Conservation (phyloP, 345 rosid species). For the Passiflora organensis region DNA sequence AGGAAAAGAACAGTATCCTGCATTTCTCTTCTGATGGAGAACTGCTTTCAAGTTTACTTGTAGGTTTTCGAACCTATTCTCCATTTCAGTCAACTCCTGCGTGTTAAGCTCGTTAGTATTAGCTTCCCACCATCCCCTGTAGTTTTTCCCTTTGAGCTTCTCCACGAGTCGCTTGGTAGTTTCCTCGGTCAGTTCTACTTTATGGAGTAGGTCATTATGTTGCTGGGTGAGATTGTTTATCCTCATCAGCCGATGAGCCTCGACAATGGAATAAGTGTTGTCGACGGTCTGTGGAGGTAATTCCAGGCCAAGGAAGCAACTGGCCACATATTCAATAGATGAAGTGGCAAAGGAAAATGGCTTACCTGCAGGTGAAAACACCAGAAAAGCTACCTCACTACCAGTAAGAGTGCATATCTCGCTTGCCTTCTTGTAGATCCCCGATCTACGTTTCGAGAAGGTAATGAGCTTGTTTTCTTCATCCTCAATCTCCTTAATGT, state of each 20-base stretch:
- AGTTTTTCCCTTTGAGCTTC: not conserved
- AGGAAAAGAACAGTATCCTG: not conserved
- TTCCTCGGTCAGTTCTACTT: constrained; percentile 18
- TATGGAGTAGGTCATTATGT: not conserved
- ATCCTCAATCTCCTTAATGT: constrained; percentile 13
- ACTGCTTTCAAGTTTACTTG: not conserved
- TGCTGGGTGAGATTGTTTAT: constrained; percentile 16
- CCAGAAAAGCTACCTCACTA: constrained; percentile 2
- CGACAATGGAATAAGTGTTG: constrained; percentile 16
- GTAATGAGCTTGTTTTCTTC: constrained; percentile 11
- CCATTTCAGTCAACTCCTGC: not conserved
- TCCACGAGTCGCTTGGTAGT: constrained; percentile 2
- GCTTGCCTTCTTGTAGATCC: constrained; percentile 38
- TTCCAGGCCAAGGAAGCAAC: constrained; percentile 12
- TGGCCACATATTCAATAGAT: constrained; percentile 10
- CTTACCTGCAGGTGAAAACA: constrained; percentile 14
- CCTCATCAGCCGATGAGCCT: constrained; percentile 23
- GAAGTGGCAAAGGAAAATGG: constrained; percentile 12
- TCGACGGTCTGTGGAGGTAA: not conserved
- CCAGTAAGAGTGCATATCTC: constrained; percentile 20
- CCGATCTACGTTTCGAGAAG: constrained; percentile 33
- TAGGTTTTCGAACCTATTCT: not conserved
- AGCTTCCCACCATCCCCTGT: constrained; percentile 21
- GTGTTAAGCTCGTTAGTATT: constrained; percentile 11
- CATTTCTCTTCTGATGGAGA: not conserved